Evolutionary conservation across 225 moss, liverwort and hornwort species (phyloP), one percentile per base, ranked within the genome.

Genomic region (Rhytidiadelphus loreus): DNA sequence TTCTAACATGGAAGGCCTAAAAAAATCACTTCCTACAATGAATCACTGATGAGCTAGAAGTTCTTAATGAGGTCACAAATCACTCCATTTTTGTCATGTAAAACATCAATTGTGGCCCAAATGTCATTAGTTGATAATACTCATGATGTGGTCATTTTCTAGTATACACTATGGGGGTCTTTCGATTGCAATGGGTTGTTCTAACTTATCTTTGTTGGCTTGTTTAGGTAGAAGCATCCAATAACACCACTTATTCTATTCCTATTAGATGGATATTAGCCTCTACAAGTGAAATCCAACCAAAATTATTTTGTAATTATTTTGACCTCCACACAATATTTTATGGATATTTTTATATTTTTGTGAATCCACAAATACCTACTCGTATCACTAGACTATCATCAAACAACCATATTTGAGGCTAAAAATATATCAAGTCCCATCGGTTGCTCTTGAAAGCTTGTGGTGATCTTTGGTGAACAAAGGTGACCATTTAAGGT

Each of bases 341-440:
- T 32, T 2, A 46, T 12, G 0, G 26, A 26, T 37, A 62, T 15
- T 14, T 62, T 62, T 16, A 15, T 30, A 62, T 62, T 30, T 16
- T 7, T 62, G 30, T 37, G 6, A 73, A 29, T 48, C 4, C 1
- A 12, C 20, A 18, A 0, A 4, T 4, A 32, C 3, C 32, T 48
- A 2, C 0, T 20, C 1, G 4, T 19, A 6, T 74, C 0, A 30
- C 2, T 11, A 20, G 6, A 30, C 30, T 8, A 1, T 5, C 10
- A 46, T 30, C 2, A 11, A 32, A 8, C 2, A 50, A 33, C 7
- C 4, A 32, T 33, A 13, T 4, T 32, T 21, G 32, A 75, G 1
- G 21, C 13, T 12, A 0, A 48, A 33, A 75, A 75, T 75, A 33
- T 8, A 21, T 20, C 13, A 48, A 48, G 12, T 48, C 0, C 4